These are phyloP conservation scores for Cadophora sp. DNA, from an alignment of 2,329 filamentous ascomycete genomes.

Conservation along the genomic window DNA sequence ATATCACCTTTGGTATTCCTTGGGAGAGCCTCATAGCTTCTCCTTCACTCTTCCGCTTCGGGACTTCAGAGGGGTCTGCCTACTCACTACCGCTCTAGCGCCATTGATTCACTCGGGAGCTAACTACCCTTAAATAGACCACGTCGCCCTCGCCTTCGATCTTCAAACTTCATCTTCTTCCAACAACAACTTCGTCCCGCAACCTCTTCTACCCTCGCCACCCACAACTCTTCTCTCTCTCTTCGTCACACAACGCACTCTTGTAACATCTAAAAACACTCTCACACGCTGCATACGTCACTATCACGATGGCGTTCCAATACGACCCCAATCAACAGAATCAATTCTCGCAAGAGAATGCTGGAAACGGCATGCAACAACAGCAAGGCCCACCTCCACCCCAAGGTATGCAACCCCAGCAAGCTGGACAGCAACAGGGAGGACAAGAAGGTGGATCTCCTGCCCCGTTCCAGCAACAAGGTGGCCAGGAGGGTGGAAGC, in stretches of 20 bases:
- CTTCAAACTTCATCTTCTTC: conserved; percentile 15
- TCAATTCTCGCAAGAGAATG: conserved; percentile 57
- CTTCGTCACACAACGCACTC: neutral
- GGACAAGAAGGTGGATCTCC: conserved; percentile 67
- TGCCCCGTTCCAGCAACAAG: conserved; percentile 55
- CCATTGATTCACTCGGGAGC: conserved; percentile 6
- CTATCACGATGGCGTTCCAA: conserved; percentile 66
- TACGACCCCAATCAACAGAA: conserved; percentile 68
- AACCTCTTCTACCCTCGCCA: conserved; percentile 1
- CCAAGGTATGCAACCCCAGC: conserved; percentile 51
- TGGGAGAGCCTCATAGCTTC: neutral
- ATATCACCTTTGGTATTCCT: neutral
- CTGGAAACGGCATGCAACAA: conserved; percentile 49
- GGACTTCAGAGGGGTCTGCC: conserved; percentile 18
- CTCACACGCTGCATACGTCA: conserved; percentile 1
- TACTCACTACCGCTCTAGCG: conserved; percentile 14
- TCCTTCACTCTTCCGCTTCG: neutral
- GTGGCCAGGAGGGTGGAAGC: conserved; percentile 45
- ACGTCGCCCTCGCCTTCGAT: conserved; percentile 18
- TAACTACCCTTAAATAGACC: conserved; percentile 15
- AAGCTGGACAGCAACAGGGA: conserved; percentile 48
- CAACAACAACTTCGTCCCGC: conserved; percentile 4
- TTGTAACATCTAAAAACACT: neutral
- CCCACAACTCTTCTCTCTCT: neutral
- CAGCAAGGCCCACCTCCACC: conserved; percentile 52